phyloP scores from a whole-genome alignment of 805 yeast genomes.

The Teunomyces pallodes region DNA sequence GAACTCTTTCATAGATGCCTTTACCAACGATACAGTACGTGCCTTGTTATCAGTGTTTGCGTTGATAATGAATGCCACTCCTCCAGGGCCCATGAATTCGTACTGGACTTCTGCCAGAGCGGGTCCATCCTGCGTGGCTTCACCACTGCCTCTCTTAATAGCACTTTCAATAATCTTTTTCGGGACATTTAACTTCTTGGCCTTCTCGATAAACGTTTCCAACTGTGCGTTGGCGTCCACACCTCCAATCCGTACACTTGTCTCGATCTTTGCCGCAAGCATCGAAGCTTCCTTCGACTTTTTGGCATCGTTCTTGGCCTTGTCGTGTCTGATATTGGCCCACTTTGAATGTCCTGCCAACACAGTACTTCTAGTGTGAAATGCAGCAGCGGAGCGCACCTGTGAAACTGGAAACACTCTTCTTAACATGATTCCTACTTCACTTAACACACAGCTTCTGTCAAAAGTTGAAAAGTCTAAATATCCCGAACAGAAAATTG shows the following conservation, averaged over 20 bases:
- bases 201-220: conserved; percentile 72
- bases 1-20: conserved; percentile 69
- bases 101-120: conserved; percentile 53
- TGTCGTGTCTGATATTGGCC: conserved; percentile 92
- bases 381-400: not conserved
- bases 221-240: conserved; percentile 64
- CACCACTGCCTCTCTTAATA: conserved; percentile 79
- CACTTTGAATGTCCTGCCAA: conserved; percentile 91
- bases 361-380: conserved; percentile 12
- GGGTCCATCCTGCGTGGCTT: conserved; percentile 45
- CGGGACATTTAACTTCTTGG: conserved; percentile 70
- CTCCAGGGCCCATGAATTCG: conserved; percentile 93
- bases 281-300: conserved; percentile 67
- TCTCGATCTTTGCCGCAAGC: conserved; percentile 68
- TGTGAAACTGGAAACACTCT: not conserved
- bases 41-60: conserved; percentile 87
- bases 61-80: conserved; percentile 80
- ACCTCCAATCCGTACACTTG: conserved; percentile 72
- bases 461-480: not conserved
- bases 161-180: conserved; percentile 88
- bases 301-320: conserved; percentile 86
- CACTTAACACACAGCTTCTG: too few relatives aligned
- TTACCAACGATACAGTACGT: conserved; percentile 72
- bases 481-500: not conserved
- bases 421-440: not conserved